Percentiles rank a stretch among this genome's conserved stretches.
These are phyloP conservation scores for Daldinia vernicosa DNA, from an alignment of 495 filamentous ascomycete genomes.

Conservation along the genomic window DNA sequence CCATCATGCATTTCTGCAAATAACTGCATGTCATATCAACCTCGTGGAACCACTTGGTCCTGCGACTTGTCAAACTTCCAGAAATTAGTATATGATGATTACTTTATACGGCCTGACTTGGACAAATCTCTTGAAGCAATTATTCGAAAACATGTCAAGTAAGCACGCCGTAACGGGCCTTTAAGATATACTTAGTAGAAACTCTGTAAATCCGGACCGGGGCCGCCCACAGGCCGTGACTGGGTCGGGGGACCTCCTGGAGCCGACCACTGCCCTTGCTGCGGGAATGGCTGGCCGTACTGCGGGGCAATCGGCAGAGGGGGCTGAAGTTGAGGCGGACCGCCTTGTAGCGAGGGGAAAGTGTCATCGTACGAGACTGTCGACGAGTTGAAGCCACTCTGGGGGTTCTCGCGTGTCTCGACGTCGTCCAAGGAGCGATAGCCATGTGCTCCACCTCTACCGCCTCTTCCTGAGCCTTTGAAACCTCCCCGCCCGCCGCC, in stretches of 20 bases:
- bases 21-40: not conserved
- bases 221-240: slow-evolving; percentile 19
- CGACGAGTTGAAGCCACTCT: slow-evolving; percentile 46
- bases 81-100: not conserved
- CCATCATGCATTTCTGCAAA: not conserved
- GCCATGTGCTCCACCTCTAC: slow-evolving; percentile 54
- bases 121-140: not conserved
- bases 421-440: slow-evolving; percentile 61
- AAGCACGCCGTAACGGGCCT: not conserved
- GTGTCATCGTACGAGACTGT: slow-evolving; percentile 55
- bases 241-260: slow-evolving; percentile 4
- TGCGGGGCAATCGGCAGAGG: slow-evolving; percentile 30
- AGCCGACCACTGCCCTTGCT: slow-evolving; percentile 40
- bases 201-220: slow-evolving; percentile 41
- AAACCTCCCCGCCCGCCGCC: not conserved
- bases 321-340: slow-evolving; percentile 23
- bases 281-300: slow-evolving; percentile 41
- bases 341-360: slow-evolving; percentile 33
- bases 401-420: slow-evolving; percentile 49
- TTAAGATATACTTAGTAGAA: slow-evolving; percentile 29
- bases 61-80: not conserved
- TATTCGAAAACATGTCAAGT: not conserved
- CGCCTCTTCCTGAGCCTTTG: slow-evolving; percentile 44
- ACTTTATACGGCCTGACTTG: not conserved
- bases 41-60: not conserved